Evolutionary conservation across 495 filamentous ascomycete genomes (phyloP), one percentile per base, ranked within the genome.

Genomic region (Aspergillus campestris): DNA sequence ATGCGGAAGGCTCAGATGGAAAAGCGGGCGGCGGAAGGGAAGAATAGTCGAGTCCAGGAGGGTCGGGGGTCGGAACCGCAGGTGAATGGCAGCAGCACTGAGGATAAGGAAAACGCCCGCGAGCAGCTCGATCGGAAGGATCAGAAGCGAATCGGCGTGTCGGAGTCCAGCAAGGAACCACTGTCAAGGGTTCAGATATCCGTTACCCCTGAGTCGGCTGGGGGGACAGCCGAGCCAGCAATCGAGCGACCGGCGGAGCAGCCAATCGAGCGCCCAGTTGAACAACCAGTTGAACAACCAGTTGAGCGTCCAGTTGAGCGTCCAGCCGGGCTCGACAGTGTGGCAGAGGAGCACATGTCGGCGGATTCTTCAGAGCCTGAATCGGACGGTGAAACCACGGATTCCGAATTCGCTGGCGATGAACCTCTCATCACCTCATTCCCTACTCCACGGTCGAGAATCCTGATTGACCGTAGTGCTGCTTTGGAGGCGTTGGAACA

Each of bases 1-100:
- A 68, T 96, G 36, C 76, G 92, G 33, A 89, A 88, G 63, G 88
- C 84, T 56, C 81, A 86, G 52, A 71, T 80, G 72, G 76, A 66
- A 12, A 73, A 66, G 44, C 57, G 59, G 33, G 58, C 61, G n/a
- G 59, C 64, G 27, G 58, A 64, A 42, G 57, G 48, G 34, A 67
- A 60, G 46, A 60, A 55, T 34, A 62, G 50, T 34, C 52, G 42
- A 48, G 46, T 51, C 50, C 45, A 42, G 18, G 18, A 24, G 18
- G 18, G 18, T 24, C 18, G 18, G 4, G 4, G 4, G 18, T 24
- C 18, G 4, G 18, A 24, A 4, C 18, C 18, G 4, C 18, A 24
- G 18, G 18, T 24, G 18, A 24, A 24, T 24, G 18, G 18, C 18
- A 24, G 18, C 18, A 4, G 18, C 18, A 54, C 53, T 28, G 58